These are phyloP conservation scores for Lolium perenne DNA, from an alignment of 176 grass and related monocot species.

Conservation along the genomic window DNA sequence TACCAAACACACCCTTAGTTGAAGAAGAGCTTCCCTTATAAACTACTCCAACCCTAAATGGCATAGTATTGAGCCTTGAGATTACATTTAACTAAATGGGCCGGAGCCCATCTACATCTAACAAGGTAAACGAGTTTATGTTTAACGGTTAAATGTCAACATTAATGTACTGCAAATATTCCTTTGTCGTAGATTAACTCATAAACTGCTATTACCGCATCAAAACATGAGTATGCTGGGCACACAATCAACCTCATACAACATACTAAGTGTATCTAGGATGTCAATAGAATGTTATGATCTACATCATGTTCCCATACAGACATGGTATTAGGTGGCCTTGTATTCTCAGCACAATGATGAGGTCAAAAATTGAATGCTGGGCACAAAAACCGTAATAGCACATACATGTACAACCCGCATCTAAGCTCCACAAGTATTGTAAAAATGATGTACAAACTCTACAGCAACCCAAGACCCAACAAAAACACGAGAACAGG, in stretches of 20 bases:
- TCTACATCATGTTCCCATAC: neutral
- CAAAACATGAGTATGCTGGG: no score
- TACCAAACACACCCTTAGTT: no score
- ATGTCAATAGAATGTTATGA: neutral
- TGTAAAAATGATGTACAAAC: neutral
- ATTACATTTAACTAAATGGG: no score
- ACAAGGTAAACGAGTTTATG: no score
- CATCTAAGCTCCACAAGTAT: neutral
- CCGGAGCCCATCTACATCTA: no score
- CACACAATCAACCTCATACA: neutral
- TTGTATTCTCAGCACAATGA: neutral
- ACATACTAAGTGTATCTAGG: neutral
- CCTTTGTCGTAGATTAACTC: no score
- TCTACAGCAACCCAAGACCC: constrained; percentile 4
- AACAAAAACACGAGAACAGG: neutral
- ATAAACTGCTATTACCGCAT: no score
- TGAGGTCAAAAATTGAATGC: neutral
- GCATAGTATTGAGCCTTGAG: no score
- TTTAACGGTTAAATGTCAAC: no score
- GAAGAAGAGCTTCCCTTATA: no score
- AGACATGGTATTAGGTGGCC: neutral
- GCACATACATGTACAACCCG: constrained; percentile 10
- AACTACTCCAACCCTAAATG: no score
- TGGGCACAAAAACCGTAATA: neutral
- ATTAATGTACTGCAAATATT: no score